Conservation (phyloP, 306 rosid genomes). For the Ziziphus jujuba region DNA sequence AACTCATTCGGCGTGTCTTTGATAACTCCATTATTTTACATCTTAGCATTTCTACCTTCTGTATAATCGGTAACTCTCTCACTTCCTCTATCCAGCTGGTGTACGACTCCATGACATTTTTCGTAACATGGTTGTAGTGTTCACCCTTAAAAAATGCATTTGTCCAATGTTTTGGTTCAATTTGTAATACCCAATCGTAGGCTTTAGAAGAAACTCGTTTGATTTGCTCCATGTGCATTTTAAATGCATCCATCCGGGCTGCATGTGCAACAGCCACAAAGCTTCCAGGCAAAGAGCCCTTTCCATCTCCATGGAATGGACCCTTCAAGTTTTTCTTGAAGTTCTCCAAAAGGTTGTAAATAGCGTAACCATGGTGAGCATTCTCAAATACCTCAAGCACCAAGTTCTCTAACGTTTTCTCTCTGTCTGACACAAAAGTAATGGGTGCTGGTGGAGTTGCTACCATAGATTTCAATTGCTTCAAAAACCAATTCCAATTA, state of each 20-base stretch:
- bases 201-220: constrained; percentile 46
- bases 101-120: constrained; percentile 31
- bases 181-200: constrained; percentile 39
- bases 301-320: constrained; percentile 54
- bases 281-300: constrained; percentile 38
- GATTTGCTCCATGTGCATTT: constrained; percentile 38
- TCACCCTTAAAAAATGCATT: constrained; percentile 48
- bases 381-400: constrained; percentile 39
- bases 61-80: constrained; percentile 37
- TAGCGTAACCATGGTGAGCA: constrained; percentile 44
- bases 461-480: constrained; percentile 37
- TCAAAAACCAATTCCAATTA: constrained; percentile 55
- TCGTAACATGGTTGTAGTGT: constrained; percentile 37
- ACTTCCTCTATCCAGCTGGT: constrained; percentile 43
- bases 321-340: constrained; percentile 47
- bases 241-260: constrained; percentile 37
- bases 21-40: constrained; percentile 40
- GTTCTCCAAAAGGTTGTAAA: constrained; percentile 51
- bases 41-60: constrained; percentile 41
- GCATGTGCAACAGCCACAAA: constrained; percentile 49
- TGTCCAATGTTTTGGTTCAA: constrained; percentile 51
- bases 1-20: constrained; percentile 24
- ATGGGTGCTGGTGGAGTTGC: constrained; percentile 27
- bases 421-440: constrained; percentile 50
- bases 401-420: constrained; percentile 39